phyloP scores from a whole-genome alignment of 768 basidiomycete genomes.

The Trametopsis cervina region DNA sequence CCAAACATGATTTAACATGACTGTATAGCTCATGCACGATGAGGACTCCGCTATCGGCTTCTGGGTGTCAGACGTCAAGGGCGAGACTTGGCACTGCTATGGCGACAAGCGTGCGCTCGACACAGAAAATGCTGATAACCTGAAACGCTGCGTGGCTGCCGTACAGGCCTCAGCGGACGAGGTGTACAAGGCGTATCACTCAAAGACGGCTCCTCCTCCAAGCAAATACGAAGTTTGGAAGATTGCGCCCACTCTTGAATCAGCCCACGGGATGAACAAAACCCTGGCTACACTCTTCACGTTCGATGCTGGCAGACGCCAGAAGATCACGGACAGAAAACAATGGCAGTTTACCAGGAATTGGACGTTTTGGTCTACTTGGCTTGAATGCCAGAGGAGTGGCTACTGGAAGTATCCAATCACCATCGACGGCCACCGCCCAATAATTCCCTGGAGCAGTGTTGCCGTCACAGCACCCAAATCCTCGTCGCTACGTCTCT shows the following conservation, averaged over 20 bases:
- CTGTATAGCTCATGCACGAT: conserved; percentile 13
- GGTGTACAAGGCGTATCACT: conserved; percentile 9
- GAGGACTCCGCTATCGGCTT: conserved; percentile 15
- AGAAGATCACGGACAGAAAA: conserved; percentile 1
- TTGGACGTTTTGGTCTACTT: conserved; percentile 6
- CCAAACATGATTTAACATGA: background rate
- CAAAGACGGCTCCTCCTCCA: background rate
- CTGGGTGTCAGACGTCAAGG: conserved; percentile 5
- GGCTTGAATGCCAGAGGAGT: background rate
- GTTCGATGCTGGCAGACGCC: conserved; percentile 5
- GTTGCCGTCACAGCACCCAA: too few species aligned
- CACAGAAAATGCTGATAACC: conserved; percentile 1
- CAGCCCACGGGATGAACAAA: conserved; percentile 6
- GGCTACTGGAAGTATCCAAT: conserved; percentile 9
- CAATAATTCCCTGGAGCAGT: conserved; percentile 1
- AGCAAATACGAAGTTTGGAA: conserved; percentile 7
- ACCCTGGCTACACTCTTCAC: conserved; percentile 9
- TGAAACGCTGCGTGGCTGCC: conserved; percentile 10
- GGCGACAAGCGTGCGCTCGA: conserved; percentile 13
- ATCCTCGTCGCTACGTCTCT: too few species aligned
- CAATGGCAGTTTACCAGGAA: background rate
- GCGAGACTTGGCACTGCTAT: conserved; percentile 8
- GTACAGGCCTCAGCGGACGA: conserved; percentile 14
- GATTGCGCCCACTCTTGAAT: conserved; percentile 11
- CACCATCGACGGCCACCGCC: conserved; percentile 2